A percentile compares a stretch with the other conserved stretches of the same genome.
phyloP scores from a whole-genome alignment of 2,329 filamentous ascomycete species.

The Alternaria atra region DNA sequence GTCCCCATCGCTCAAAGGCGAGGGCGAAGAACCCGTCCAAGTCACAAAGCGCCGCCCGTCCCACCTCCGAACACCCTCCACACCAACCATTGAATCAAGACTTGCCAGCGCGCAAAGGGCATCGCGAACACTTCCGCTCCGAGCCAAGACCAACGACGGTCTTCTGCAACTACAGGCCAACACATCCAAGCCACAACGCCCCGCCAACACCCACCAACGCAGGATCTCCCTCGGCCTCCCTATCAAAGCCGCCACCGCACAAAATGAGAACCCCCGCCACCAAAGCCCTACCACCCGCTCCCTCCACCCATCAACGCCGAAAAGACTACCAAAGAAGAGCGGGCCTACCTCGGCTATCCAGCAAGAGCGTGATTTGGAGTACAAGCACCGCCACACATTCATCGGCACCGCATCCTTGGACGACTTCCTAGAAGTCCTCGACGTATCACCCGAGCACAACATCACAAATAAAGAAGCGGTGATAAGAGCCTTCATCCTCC shows the following conservation, averaged over 20 bases:
- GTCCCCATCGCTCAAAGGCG: constrained; percentile 19
- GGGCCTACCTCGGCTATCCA: constrained; percentile 16
- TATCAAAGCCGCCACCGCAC: constrained; percentile 19
- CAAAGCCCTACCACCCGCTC: constrained; percentile 15
- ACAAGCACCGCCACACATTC: constrained; percentile 47
- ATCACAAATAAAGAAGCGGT: constrained; percentile 32
- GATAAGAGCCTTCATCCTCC: constrained; percentile 34
- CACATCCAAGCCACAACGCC: constrained; percentile 19
- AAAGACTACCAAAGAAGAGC: constrained; percentile 17
- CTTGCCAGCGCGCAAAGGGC: constrained; percentile 19
- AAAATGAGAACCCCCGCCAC: constrained; percentile 9
- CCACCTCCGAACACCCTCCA: constrained; percentile 26
- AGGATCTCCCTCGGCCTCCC: constrained; percentile 34
- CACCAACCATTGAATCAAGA: constrained; percentile 24
- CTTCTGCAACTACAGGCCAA: constrained; percentile 33
- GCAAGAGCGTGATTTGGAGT: constrained; percentile 40
- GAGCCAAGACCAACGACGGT: constrained; percentile 33
- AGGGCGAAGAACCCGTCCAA: constrained; percentile 16
- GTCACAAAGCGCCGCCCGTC: constrained; percentile 23
- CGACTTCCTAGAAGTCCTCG: constrained; percentile 40
- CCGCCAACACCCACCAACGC: constrained; percentile 26
- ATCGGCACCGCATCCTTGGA: constrained; percentile 44
- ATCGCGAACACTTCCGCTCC: constrained; percentile 20
- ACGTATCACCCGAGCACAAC: constrained; percentile 27
- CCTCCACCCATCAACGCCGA: constrained; percentile 9